Evolutionary conservation across 192 early-diverging fungal species (phyloP).

Genomic region (Dissophora globulifera): DNA sequence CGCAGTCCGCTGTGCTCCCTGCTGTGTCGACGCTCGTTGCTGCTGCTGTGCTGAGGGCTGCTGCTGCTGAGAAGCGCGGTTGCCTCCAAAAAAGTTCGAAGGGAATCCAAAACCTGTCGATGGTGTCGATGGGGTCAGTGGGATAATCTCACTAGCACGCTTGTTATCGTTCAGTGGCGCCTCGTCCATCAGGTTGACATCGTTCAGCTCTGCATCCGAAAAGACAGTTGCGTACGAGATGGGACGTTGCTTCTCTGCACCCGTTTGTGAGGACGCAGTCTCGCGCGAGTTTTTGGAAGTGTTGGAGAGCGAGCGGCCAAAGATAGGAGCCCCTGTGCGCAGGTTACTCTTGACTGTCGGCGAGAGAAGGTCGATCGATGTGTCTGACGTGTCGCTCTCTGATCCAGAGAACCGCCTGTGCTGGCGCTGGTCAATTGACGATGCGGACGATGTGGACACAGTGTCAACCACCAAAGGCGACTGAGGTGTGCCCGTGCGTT

Average conservation of each 20-base stretch:
- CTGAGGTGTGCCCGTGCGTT: background rate
- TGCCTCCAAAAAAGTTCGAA: slow-evolving; percentile 29
- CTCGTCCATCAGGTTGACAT: slow-evolving; percentile 56
- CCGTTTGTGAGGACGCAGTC: background rate
- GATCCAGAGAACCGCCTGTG: slow-evolving; percentile 39
- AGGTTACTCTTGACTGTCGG: slow-evolving; percentile 22
- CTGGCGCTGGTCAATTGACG: slow-evolving; percentile 24
- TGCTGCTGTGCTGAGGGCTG: slow-evolving; percentile 8
- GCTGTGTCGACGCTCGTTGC: background rate
- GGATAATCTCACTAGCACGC: slow-evolving; percentile 29
- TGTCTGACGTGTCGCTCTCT: slow-evolving; percentile 45
- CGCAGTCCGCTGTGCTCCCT: background rate
- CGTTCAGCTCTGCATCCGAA: slow-evolving; percentile 57
- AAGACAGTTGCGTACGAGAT: slow-evolving; percentile 50
- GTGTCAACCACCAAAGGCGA: slow-evolving; percentile 32
- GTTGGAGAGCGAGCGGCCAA: slow-evolving; percentile 25
- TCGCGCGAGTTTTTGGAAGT: slow-evolving; percentile 8
- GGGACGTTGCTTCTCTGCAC: slow-evolving; percentile 30
- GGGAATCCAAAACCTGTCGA: slow-evolving; percentile 45
- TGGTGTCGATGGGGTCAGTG: slow-evolving; percentile 24
- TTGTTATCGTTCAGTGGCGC: slow-evolving; percentile 19
- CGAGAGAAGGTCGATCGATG: slow-evolving; percentile 48
- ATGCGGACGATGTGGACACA: slow-evolving; percentile 29
- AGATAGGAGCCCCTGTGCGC: slow-evolving; percentile 13
- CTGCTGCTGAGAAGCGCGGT: background rate